Base-by-base conservation (phyloP, 768 basidiomycete species). In the Clavaria fumosa region DNA sequence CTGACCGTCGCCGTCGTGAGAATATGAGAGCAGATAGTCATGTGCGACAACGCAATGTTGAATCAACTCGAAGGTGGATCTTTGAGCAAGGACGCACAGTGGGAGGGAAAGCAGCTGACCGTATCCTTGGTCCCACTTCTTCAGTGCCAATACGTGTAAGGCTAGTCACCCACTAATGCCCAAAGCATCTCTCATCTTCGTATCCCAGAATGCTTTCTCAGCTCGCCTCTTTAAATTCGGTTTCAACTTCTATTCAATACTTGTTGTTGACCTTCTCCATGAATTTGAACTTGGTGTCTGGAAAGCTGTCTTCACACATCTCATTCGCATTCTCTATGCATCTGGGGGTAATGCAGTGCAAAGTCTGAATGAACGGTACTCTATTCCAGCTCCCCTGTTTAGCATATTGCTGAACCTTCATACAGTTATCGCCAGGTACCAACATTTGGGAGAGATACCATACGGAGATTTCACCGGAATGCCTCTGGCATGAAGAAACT, bases 381-480 rank as follows among this genome's bases (percentile, higher is more conserved):
- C 4, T 6, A 6, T 21, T 11, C 3, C 5, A 12, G 6, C 34
- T 6, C 19, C 27, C 0, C 17, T 4, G 14, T 23, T 38, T 21
- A 10, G 7, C 7, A 35, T 17, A 14, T 18, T 17, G 12, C 19
- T 14, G 14, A 15, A 10, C 3, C 15, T 26, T 11, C n/a, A n/a
- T n/a, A 36, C 20, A 44, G 43, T 11, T 46, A 32, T 27, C 38
- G 35, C 2, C 31, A 35, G 14, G 31, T 43, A 18, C 43, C 45
- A 10, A 30, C 45, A 15, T 46, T 46, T 41, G 45, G 45, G 2
- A 26, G 43, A 9, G 45, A 37, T 4, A 35, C 47, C 0, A 59
- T 59, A 1, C 42, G 47, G 0, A 15, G 34, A 9, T 57, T 59
- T 33, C 31, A 38, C 15, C 21, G 31, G 0, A 53, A 53, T 28